Percentiles rank a stretch among this genome's conserved stretches.
phyloP scores from a whole-genome alignment of 805 yeast species.

The Kodamaea leandrae region DNA sequence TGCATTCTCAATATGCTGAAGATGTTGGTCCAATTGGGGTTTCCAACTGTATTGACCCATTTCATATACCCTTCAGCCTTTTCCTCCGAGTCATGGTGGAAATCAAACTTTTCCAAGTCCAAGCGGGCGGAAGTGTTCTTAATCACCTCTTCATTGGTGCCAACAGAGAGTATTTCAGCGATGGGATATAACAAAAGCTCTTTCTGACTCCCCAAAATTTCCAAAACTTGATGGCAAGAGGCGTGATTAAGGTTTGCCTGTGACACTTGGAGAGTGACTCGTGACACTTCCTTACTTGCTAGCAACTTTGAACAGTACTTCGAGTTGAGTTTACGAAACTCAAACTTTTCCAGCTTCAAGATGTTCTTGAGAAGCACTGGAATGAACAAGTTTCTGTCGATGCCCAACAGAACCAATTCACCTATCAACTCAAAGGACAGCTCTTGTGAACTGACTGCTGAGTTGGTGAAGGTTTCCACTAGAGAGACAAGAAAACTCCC shows the following conservation, averaged over 20 bases:
- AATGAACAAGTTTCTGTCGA: slow-evolving; percentile 25
- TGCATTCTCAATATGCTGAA: slow-evolving; percentile 16
- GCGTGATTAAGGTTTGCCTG: too few relatives aligned
- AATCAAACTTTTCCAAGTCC: slow-evolving; percentile 22
- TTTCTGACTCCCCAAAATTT: not conserved
- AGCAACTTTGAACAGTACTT: slow-evolving; percentile 16
- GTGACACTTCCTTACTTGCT: too few relatives aligned
- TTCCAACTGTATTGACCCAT: slow-evolving; percentile 13
- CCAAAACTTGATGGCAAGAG: too few relatives aligned
- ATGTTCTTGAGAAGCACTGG: slow-evolving; percentile 29
- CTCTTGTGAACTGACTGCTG: slow-evolving; percentile 21
- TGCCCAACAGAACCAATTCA: slow-evolving; percentile 23
- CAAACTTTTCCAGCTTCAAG: slow-evolving; percentile 38
- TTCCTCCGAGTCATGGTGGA: slow-evolving; percentile 29
- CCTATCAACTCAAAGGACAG: slow-evolving; percentile 17
- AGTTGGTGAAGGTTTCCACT: slow-evolving; percentile 58
- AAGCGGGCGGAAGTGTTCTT: not conserved
- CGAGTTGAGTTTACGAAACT: slow-evolving; percentile 42
- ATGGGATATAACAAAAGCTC: slow-evolving; percentile 8
- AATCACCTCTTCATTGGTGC: not conserved
- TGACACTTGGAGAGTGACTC: too few relatives aligned
- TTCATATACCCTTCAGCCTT: slow-evolving; percentile 38
- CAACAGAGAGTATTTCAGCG: slow-evolving; percentile 7
- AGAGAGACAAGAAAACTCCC: slow-evolving; percentile 45
- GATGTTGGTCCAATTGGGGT: slow-evolving; percentile 17